Evolutionary conservation across 148 eudicot genomes (phyloP).

Genomic region (Mesembryanthemum crystallinum): DNA sequence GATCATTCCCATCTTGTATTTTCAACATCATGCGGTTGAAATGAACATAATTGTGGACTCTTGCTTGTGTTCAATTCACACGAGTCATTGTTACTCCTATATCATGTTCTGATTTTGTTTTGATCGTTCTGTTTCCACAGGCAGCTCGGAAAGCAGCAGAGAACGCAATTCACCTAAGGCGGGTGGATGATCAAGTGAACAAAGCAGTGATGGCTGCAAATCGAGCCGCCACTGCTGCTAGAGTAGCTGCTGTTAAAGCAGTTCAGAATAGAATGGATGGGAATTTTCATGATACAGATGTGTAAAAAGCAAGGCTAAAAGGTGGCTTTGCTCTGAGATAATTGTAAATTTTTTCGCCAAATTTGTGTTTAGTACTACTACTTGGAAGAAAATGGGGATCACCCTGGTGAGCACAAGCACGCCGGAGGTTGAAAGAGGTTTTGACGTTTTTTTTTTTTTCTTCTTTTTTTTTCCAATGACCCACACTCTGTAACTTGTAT

Average conservation of each 20-base stretch:
- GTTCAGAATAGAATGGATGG: slow-evolving; percentile 72
- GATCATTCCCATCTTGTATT: too few relatives aligned
- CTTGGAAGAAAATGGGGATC: slow-evolving; percentile 21
- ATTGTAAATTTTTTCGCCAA: slow-evolving; percentile 31
- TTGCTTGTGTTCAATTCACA: neutral
- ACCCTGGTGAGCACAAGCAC: slow-evolving; percentile 58
- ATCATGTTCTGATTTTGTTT: neutral
- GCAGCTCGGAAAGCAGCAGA: slow-evolving; percentile 80
- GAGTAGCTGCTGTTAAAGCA: slow-evolving; percentile 94
- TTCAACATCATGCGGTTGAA: too few relatives aligned
- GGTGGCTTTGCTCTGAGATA: slow-evolving; percentile 11
- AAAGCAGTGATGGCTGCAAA: slow-evolving; percentile 78
- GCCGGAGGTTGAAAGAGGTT: slow-evolving; percentile 55
- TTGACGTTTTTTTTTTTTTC: slow-evolving; percentile 15
- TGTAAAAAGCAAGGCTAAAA: slow-evolving; percentile 25
- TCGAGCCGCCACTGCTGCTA: slow-evolving; percentile 87
- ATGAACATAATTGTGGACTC: too few relatives aligned
- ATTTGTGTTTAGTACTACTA: slow-evolving; percentile 6
- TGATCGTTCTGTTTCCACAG: slow-evolving; percentile 30
- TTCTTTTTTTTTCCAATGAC: slow-evolving; percentile 16
- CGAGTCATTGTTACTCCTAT: neutral
- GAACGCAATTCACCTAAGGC: slow-evolving; percentile 54
- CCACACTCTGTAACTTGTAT: slow-evolving; percentile 46
- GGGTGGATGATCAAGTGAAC: slow-evolving; percentile 79
- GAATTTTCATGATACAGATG: slow-evolving; percentile 52